A percentile compares a stretch with the other conserved stretches of the same genome.
Evolutionary conservation across 108 stramenopile species (phyloP).

Genomic region (Cyclotella kingstonii): DNA sequence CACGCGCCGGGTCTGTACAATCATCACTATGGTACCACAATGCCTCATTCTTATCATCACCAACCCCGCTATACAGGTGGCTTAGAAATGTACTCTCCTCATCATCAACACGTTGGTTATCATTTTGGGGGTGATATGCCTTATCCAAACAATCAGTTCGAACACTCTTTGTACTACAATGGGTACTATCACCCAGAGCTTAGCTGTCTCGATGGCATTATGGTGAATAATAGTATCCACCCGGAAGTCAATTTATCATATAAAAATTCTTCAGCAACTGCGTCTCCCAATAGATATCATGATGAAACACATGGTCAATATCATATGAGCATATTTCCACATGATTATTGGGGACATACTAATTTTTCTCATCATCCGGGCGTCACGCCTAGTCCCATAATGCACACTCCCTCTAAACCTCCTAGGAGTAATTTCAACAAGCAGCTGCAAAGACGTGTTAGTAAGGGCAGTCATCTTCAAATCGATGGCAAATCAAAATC

Average conservation of each 20-base stretch:
- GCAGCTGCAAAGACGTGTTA: constrained; percentile 23
- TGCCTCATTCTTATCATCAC: no score
- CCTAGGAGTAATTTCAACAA: constrained; percentile 21
- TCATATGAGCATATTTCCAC: constrained; percentile 22
- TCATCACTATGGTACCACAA: constrained; percentile 13
- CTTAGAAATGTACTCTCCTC: constrained; percentile 25
- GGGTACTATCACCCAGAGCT: constrained; percentile 31
- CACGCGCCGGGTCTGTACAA: constrained; percentile 15
- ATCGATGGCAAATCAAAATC: constrained; percentile 40
- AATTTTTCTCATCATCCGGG: constrained; percentile 48
- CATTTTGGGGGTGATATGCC: constrained; percentile 21
- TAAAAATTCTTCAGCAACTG: constrained; percentile 7
- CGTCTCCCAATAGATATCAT: constrained; percentile 25
- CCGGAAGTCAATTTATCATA: constrained; percentile 12
- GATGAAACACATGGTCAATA: constrained; percentile 11
- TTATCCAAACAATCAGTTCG: constrained; percentile 22
- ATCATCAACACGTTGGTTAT: constrained; percentile 23
- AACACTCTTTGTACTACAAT: constrained; percentile 23
- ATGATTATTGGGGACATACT: constrained; percentile 37
- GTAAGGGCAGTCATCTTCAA: neutral
- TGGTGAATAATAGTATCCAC: constrained; percentile 26
- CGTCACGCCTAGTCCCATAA: constrained; percentile 31
- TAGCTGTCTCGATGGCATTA: constrained; percentile 28
- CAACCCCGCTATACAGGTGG: constrained; percentile 13
- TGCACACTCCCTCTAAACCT: constrained; percentile 38